phyloP scores from a whole-genome alignment of 192 early-diverging fungal genomes.

The Gamsiella multidivaricata region DNA sequence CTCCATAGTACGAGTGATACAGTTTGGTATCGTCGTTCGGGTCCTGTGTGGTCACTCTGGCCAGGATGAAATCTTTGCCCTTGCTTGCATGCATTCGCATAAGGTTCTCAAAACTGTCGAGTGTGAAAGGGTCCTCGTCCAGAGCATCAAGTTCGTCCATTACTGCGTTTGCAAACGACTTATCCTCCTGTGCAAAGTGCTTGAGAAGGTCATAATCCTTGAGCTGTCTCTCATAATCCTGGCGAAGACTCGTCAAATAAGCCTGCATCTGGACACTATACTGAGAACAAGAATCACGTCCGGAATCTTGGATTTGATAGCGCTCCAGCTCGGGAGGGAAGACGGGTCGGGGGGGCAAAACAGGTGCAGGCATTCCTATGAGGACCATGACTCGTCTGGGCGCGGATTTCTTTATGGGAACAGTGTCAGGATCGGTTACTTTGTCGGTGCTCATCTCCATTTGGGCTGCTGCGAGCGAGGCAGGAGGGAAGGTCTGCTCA shows the following conservation, averaged over 20 bases:
- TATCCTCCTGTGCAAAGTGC: constrained; percentile 1
- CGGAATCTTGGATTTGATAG: constrained; percentile 18
- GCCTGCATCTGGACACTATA: constrained; percentile 19
- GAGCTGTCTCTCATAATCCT: constrained; percentile 23
- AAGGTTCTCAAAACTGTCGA: constrained; percentile 71
- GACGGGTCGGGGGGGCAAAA: constrained; percentile 25
- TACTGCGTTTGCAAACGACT: constrained; percentile 22
- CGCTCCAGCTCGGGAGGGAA: constrained; percentile 36
- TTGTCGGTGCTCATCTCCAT: background rate
- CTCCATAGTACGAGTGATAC: constrained; percentile 77
- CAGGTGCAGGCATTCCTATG: constrained; percentile 26
- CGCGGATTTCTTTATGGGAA: constrained; percentile 4
- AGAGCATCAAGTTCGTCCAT: constrained; percentile 70
- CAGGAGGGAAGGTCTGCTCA: background rate
- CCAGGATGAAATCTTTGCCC: constrained; percentile 76
- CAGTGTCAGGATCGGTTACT: background rate
- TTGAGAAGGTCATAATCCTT: constrained; percentile 18
- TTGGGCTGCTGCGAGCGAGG: background rate
- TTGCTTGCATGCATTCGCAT: constrained; percentile 65
- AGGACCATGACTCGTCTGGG: constrained; percentile 29
- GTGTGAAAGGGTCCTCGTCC: constrained; percentile 79
- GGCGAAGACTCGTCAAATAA: constrained; percentile 15
- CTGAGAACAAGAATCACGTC: background rate
- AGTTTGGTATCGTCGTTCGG: constrained; percentile 61
- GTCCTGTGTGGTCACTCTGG: constrained; percentile 75